These are phyloP conservation scores for Lactarius sanguifluus DNA, from an alignment of 768 basidiomycete species.

Conservation along the genomic window DNA sequence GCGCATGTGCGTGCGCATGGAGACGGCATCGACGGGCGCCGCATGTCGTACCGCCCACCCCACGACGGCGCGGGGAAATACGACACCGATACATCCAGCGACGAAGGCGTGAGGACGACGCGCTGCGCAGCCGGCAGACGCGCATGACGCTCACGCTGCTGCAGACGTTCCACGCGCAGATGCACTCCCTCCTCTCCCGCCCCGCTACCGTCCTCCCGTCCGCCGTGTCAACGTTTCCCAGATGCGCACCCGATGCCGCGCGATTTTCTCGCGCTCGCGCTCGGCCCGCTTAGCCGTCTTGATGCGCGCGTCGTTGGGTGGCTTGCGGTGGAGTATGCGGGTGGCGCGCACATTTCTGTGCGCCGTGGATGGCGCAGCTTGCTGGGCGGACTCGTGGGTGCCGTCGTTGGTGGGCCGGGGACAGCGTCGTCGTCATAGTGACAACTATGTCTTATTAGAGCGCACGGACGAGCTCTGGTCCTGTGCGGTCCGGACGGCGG, in stretches of 20 bases:
- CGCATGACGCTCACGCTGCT: slow-evolving; percentile 52
- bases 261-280: slow-evolving; percentile 57
- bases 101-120: slow-evolving; percentile 48
- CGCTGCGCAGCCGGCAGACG: slow-evolving; percentile 38
- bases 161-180: slow-evolving; percentile 64
- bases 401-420: slow-evolving; percentile 34
- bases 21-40: slow-evolving; percentile 68
- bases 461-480: too few species aligned
- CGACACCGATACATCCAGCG: not conserved
- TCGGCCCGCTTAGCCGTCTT: slow-evolving; percentile 67
- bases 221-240: too few species aligned
- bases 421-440: not conserved
- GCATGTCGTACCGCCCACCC: slow-evolving; percentile 23
- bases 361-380: slow-evolving; percentile 52
- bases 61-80: slow-evolving; percentile 14
- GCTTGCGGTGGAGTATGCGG: slow-evolving; percentile 65
- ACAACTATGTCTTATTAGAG: not conserved
- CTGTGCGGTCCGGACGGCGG: too few species aligned
- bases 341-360: slow-evolving; percentile 39
- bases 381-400: slow-evolving; percentile 45
- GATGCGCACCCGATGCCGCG: slow-evolving; percentile 20
- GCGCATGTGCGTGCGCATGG: slow-evolving; percentile 48
- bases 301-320: slow-evolving; percentile 77
- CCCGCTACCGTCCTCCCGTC: slow-evolving; percentile 28
- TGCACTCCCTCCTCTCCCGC: slow-evolving; percentile 55